These are phyloP conservation scores for Gonapodya prolifera DNA, from an alignment of 192 early-diverging fungal species.

Conservation along the genomic window DNA sequence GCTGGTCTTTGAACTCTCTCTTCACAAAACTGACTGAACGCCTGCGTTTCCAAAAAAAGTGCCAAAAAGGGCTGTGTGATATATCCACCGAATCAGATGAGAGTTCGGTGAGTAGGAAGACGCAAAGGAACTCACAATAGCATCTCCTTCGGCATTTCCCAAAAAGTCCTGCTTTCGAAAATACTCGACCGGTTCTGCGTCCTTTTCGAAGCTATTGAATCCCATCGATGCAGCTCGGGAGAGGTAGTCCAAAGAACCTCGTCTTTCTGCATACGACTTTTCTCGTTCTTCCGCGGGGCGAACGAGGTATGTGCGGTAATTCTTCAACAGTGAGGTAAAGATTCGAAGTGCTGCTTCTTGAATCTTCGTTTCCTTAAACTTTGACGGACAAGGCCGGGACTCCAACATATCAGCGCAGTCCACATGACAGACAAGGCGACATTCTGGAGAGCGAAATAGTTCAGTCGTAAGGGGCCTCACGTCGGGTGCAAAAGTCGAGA, in stretches of 20 bases:
- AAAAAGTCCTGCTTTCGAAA: conserved; percentile 53
- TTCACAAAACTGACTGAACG: conserved; percentile 65
- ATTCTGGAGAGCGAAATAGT: not conserved
- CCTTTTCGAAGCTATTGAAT: not conserved
- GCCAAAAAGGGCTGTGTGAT: conserved; percentile 41
- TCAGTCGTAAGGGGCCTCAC: too few species aligned
- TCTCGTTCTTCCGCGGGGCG: conserved; percentile 11
- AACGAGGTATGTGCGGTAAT: conserved; percentile 50
- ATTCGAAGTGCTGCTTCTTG: conserved; percentile 53
- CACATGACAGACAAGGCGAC: conserved; percentile 13
- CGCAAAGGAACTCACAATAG: conserved; percentile 20
- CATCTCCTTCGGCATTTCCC: conserved; percentile 35
- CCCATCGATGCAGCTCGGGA: conserved; percentile 3
- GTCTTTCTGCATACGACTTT: conserved; percentile 15
- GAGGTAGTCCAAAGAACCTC: conserved; percentile 2
- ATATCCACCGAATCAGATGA: conserved; percentile 11
- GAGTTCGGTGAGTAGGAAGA: not conserved
- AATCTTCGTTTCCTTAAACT: conserved; percentile 57
- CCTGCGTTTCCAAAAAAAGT: conserved; percentile 53
- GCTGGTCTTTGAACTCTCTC: conserved; percentile 50
- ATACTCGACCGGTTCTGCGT: conserved; percentile 19
- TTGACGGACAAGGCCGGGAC: conserved; percentile 32
- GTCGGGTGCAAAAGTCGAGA: too few species aligned
- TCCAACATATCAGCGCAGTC: conserved; percentile 27
- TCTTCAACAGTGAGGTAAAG: conserved; percentile 59